Conservation (phyloP, 768 basidiomycete species). For the Phylloporus arenicola region DNA sequence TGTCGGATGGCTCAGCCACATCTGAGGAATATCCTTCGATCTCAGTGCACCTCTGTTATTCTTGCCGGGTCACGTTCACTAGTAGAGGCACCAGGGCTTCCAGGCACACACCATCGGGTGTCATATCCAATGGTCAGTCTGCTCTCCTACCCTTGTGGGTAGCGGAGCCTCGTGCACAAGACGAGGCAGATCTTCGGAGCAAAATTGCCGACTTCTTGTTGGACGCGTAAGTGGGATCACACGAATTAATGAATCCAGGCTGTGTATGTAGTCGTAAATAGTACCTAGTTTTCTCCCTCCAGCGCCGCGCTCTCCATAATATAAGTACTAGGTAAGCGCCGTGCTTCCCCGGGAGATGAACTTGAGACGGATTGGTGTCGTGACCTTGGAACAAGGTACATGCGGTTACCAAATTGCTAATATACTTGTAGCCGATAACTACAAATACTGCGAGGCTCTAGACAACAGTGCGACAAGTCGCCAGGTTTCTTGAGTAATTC, state of each 20-base stretch:
- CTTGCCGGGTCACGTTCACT: conserved; percentile 56
- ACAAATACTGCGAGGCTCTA: conserved; percentile 20
- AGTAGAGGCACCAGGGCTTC: conserved; percentile 48
- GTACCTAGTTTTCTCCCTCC: not conserved
- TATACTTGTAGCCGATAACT: conserved; percentile 25
- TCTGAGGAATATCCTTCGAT: conserved; percentile 25
- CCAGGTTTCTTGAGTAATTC: not conserved
- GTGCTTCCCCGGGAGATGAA: too few relatives aligned
- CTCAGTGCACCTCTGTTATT: conserved; percentile 49
- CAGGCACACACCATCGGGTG: conserved; percentile 10
- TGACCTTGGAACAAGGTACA: too few relatives aligned
- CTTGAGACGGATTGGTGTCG: too few relatives aligned
- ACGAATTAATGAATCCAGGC: not conserved
- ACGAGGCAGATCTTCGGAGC: conserved; percentile 33
- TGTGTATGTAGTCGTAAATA: not conserved
- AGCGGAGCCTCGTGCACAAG: conserved; percentile 1
- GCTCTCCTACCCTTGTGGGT: conserved; percentile 33
- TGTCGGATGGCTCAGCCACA: not conserved
- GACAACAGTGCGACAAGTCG: not conserved
- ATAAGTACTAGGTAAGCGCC: too few relatives aligned
- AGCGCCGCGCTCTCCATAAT: not conserved
- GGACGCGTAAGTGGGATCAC: conserved; percentile 8
- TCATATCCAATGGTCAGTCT: conserved; percentile 5
- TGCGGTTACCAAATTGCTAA: too few relatives aligned
- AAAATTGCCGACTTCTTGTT: conserved; percentile 38